A percentile compares a stretch with the other conserved stretches of the same genome.
Evolutionary conservation across 768 basidiomycete species (phyloP).

Genomic region (Udeniomyces megalosporus): DNA sequence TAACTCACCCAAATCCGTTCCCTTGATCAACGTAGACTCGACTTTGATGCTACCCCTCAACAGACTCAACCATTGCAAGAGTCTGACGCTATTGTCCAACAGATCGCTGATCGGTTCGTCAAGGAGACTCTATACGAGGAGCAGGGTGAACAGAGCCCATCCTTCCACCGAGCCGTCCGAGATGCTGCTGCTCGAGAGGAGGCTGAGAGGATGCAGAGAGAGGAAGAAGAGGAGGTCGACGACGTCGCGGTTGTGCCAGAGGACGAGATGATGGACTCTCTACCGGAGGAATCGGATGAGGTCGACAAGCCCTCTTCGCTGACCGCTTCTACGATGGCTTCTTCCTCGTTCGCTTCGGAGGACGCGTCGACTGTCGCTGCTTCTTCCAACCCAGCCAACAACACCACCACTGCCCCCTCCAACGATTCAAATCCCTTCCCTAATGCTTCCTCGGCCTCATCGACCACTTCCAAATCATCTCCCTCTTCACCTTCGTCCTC

Average conservation of each 20-base stretch:
- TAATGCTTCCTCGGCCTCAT: no score
- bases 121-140: background rate
- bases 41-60: no score
- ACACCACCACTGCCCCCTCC: background rate
- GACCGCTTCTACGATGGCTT: background rate
- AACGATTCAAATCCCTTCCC: no score
- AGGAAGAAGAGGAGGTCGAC: background rate
- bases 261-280: background rate
- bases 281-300: background rate
- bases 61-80: no score
- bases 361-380: background rate
- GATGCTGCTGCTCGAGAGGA: background rate
- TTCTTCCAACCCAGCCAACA: background rate
- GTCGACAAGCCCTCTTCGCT: background rate
- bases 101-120: constrained; percentile 5
- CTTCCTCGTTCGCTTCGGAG: background rate
- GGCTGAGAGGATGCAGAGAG: background rate
- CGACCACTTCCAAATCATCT: no score
- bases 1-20: no score
- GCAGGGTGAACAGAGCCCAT: background rate
- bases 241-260: background rate
- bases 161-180: background rate
- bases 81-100: background rate
- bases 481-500: no score
- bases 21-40: no score